These are phyloP conservation scores for Zymoseptoria crescenta DNA, from an alignment of 2,329 filamentous ascomycete species.

Conservation along the genomic window DNA sequence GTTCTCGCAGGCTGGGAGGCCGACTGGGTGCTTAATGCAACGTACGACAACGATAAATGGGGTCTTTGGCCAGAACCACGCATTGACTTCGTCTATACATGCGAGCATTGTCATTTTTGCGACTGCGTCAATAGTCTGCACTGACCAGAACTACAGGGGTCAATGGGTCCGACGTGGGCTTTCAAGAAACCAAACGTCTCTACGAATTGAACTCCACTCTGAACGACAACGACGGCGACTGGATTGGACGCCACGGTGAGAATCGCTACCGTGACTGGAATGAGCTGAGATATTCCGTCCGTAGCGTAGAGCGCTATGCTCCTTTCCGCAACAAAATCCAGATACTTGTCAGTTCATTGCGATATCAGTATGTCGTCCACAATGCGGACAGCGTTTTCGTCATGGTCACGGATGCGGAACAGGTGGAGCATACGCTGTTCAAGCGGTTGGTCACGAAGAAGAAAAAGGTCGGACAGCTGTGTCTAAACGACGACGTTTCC, in stretches of 20 bases:
- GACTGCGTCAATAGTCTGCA: not conserved
- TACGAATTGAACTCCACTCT: conserved; percentile 2
- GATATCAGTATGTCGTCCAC: conserved; percentile 5
- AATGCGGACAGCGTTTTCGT: conserved; percentile 4
- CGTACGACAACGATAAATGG: not conserved
- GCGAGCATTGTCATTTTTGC: not conserved
- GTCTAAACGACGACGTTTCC: conserved; percentile 2
- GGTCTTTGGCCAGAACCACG: not conserved
- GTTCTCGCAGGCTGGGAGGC: conserved; percentile 1
- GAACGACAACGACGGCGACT: conserved; percentile 1
- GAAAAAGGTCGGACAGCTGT: conserved; percentile 2
- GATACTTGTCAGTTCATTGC: conserved; percentile 13
- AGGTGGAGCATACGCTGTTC: conserved; percentile 2
- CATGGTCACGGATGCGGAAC: conserved; percentile 6
- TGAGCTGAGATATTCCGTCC: conserved; percentile 6
- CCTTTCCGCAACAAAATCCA: conserved; percentile 8
- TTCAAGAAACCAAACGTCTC: not conserved
- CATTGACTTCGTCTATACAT: conserved; percentile 2
- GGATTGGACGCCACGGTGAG: not conserved
- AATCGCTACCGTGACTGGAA: conserved; percentile 5
- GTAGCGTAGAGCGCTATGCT: conserved; percentile 1
- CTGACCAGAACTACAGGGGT: not conserved
- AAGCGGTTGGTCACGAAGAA: conserved; percentile 2
- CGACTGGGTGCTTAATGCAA: conserved; percentile 1
- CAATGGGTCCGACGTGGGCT: not conserved